These are phyloP conservation scores for Trichoderma hamatum DNA, from an alignment of 2,329 filamentous ascomycete genomes.

Conservation along the genomic window DNA sequence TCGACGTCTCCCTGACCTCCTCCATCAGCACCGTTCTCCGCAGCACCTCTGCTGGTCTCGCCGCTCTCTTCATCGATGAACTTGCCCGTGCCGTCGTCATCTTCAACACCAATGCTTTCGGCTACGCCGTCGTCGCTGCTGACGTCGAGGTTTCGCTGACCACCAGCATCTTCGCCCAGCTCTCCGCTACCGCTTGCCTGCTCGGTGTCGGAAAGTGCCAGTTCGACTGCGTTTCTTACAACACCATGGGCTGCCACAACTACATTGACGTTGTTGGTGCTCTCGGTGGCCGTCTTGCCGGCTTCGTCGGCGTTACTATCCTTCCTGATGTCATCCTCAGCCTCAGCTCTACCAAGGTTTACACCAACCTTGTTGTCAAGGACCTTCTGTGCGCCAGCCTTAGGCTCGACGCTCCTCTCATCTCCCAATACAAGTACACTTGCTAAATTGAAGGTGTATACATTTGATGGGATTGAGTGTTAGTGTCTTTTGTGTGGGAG, in stretches of 20 bases:
- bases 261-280: constrained; percentile 39
- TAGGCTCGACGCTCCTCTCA: constrained; percentile 36
- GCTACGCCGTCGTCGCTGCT: constrained; percentile 35
- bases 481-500: neutral
- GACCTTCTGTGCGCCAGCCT: constrained; percentile 41
- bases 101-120: constrained; percentile 44
- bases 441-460: constrained; percentile 31
- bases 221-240: constrained; percentile 45
- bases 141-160: constrained; percentile 36
- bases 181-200: constrained; percentile 36
- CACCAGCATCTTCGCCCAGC: constrained; percentile 33
- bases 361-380: constrained; percentile 36
- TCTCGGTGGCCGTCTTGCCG: constrained; percentile 34
- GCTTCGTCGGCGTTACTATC: constrained; percentile 40
- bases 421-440: constrained; percentile 41
- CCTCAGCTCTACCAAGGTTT: constrained; percentile 33
- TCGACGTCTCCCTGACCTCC: constrained; percentile 29
- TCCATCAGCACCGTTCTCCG: constrained; percentile 39
- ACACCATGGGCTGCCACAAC: constrained; percentile 45
- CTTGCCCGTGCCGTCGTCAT: constrained; percentile 40
- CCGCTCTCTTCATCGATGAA: constrained; percentile 40
- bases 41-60: constrained; percentile 38
- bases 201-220: constrained; percentile 40
- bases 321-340: constrained; percentile 38
- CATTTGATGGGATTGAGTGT: neutral